Base-by-base conservation (phyloP, 208 protist genomes). In the Leishmania braziliensis region DNA sequence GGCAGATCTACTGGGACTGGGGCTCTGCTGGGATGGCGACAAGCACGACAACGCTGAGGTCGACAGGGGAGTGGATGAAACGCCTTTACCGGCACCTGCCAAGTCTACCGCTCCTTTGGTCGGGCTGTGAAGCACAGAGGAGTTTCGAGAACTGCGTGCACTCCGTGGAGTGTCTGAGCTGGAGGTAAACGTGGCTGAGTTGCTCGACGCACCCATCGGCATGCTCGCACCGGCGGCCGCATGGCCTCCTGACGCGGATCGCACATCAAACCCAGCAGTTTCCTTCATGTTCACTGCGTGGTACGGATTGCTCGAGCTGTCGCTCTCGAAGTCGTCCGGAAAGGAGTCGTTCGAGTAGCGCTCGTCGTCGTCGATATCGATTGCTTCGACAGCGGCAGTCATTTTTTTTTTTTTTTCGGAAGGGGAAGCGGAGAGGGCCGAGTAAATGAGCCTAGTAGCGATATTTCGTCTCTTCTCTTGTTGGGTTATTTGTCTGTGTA, bases 321-420 rank as follows among this genome's bases (percentile, higher is more conserved):
- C 81, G 71, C 78, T 87, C 68, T 91, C 88, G 66, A 91, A 91
- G 62, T 89, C 86, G 71, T 89, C 86, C 43, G 86, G 80, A 71
- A 86, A 89, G 14, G 84, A 86, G 43, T 88, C 84, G 6, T 88
- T 82, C 26, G 43, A 73, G 81, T 91, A 91, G 48, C 74, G 43
- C 23, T 78, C 83, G 48, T 77, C 71, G 69, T 68, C 78, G 5
- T 72, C 73, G 33, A 82, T 69, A 36, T 77, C 5, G 39, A 51
- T 65, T 46, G 65, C 54, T 18, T 78, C 48, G 4, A 82, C 56
- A 16, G 66, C 60, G 48, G 80, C 56, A 0, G 80, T 74, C 80
- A 84, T 88, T 60, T 39, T 77, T 69, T 62, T 5, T 80, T 12
- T 50, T 2, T 48, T 0, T 9, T 3, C 9, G n/a, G 18, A 29